A percentile compares a stretch with the other conserved stretches of the same genome.
Conservation (phyloP, 129 eudicot species). For the Flaveria bidentis region DNA sequence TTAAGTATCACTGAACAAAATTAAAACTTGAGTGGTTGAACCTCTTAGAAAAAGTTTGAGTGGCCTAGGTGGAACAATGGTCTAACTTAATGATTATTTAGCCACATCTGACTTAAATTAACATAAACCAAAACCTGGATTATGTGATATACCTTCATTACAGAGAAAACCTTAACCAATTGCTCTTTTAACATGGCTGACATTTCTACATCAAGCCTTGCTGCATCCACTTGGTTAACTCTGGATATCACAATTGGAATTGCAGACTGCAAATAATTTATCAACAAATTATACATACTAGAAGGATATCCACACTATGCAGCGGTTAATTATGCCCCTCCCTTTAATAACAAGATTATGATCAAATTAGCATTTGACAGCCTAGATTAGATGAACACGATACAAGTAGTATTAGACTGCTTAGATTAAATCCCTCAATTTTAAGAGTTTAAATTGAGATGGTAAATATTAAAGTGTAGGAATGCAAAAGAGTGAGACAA, state of each 20-base stretch:
- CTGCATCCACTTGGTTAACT: conserved; percentile 95
- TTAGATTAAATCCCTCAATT: not conserved
- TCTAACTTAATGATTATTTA: not conserved
- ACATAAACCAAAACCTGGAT: conserved; percentile 18
- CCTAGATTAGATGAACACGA: not conserved
- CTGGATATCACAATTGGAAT: conserved; percentile 78
- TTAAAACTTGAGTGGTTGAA: not conserved
- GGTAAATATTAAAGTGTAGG: not conserved
- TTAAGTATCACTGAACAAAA: not conserved
- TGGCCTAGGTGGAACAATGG: not conserved
- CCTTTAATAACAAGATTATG: not conserved
- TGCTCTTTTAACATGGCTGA: conserved; percentile 98
- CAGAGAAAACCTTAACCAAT: conserved; percentile 76
- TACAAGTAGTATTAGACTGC: not conserved
- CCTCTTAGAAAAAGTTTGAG: not conserved
- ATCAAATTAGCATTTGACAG: not conserved
- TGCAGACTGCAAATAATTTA: conserved; percentile 42
- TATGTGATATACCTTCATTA: conserved; percentile 75
- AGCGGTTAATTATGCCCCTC: not conserved
- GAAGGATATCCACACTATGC: not conserved
- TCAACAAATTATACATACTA: not conserved
- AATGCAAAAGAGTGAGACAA: not conserved
- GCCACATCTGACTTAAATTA: not conserved
- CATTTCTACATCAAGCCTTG: conserved; percentile 87
- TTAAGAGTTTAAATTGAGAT: not conserved